Conservation (phyloP, 805 yeast species). For the Hermanozyma aechmeae region DNA sequence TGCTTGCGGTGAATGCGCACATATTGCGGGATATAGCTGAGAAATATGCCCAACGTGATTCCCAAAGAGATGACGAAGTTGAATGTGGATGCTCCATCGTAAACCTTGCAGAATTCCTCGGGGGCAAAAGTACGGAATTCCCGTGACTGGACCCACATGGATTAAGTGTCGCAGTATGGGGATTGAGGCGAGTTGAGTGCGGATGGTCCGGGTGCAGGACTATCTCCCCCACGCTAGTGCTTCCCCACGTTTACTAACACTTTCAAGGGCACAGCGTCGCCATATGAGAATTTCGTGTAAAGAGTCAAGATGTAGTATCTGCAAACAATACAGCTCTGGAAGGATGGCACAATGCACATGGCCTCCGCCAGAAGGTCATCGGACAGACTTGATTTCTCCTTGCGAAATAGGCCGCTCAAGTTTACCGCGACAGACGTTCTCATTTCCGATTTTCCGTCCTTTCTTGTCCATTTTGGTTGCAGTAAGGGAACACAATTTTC, state of each 20-base stretch:
- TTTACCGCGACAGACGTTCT: conserved; percentile 5
- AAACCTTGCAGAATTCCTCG: conserved; percentile 12
- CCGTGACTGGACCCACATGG: too few relatives aligned
- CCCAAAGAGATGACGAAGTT: conserved; percentile 41
- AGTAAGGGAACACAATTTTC: conserved; percentile 6
- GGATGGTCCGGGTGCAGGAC: too few relatives aligned
- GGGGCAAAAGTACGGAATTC: too few relatives aligned
- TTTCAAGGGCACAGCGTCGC: background rate
- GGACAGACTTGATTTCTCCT: conserved; percentile 4
- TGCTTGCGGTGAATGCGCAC: conserved; percentile 43
- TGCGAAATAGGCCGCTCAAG: conserved; percentile 5
- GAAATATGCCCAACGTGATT: conserved; percentile 58
- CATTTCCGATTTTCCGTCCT: background rate
- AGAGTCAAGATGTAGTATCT: conserved; percentile 10
- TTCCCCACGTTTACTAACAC: background rate
- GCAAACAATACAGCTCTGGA: conserved; percentile 20
- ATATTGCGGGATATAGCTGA: conserved; percentile 74
- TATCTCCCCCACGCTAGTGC: too few relatives aligned
- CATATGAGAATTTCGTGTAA: background rate
- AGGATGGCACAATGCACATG: conserved; percentile 16
- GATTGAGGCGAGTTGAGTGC: too few relatives aligned
- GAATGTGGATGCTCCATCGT: conserved; percentile 38
- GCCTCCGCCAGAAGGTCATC: conserved; percentile 10
- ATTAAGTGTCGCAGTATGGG: too few relatives aligned
- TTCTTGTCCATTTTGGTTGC: background rate